Percentiles rank a stretch among this genome's conserved stretches.
phyloP scores from a whole-genome alignment of 2,329 filamentous ascomycete genomes.

The Neofusicoccum laricinum region DNA sequence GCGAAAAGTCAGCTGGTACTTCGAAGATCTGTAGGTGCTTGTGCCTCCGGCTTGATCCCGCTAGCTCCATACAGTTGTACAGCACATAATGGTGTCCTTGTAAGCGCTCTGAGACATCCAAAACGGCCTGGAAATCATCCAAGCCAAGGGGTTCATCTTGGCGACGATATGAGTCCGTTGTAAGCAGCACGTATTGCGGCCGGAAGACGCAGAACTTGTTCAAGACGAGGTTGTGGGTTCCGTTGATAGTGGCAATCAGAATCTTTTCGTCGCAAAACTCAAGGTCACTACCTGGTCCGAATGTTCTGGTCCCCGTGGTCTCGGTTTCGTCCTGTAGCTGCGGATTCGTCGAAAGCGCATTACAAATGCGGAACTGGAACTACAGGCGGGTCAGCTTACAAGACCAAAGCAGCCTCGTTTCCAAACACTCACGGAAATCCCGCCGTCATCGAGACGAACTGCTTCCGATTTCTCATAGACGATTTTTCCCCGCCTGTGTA shows the following conservation, averaged over 20 bases:
- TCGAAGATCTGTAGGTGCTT: slow-evolving; percentile 51
- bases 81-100: slow-evolving; percentile 32
- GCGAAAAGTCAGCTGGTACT: slow-evolving; percentile 22
- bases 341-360: slow-evolving; percentile 30
- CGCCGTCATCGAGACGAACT: not conserved
- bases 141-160: slow-evolving; percentile 44
- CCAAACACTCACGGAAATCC: not conserved
- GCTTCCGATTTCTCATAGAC: not conserved
- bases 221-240: slow-evolving; percentile 45
- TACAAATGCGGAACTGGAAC: slow-evolving; percentile 34
- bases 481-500: not conserved
- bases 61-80: slow-evolving; percentile 47
- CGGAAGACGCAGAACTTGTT: slow-evolving; percentile 51
- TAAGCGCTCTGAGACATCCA: slow-evolving; percentile 24
- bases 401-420: not conserved
- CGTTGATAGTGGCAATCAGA: slow-evolving; percentile 39
- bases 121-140: slow-evolving; percentile 42
- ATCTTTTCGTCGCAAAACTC: slow-evolving; percentile 44
- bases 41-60: slow-evolving; percentile 48
- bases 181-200: slow-evolving; percentile 49
- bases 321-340: slow-evolving; percentile 24
- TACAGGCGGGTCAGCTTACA: slow-evolving; percentile 8
- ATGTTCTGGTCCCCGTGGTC: slow-evolving; percentile 23
- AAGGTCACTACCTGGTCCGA: slow-evolving; percentile 39
- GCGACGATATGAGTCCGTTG: slow-evolving; percentile 45